Percentiles rank a stretch among this genome's conserved stretches.
These are phyloP conservation scores for Phalaenopsis hybrid DNA, from an alignment of 116 monocot species.

Conservation along the genomic window DNA sequence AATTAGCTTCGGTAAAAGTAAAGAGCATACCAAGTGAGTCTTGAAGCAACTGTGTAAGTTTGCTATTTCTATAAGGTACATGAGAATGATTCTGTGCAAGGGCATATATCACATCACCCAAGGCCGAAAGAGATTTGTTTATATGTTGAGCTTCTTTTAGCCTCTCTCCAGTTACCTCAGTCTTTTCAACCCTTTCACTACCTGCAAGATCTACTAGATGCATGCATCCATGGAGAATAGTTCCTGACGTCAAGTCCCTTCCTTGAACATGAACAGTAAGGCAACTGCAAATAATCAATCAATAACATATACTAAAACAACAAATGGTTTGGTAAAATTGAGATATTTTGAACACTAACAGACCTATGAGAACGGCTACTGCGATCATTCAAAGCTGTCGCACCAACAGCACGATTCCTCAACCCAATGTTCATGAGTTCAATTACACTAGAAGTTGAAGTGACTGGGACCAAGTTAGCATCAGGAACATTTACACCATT, in stretches of 20 bases:
- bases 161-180: slow-evolving; percentile 89
- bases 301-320: neutral
- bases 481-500: slow-evolving; percentile 34
- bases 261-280: slow-evolving; percentile 96
- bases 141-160: slow-evolving; percentile 96
- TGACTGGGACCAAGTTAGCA: slow-evolving; percentile 25
- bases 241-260: slow-evolving; percentile 73
- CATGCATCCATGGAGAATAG: slow-evolving; percentile 80
- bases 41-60: slow-evolving; percentile 93
- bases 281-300: slow-evolving; percentile 52
- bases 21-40: slow-evolving; percentile 79
- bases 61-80: slow-evolving; percentile 97
- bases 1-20: neutral
- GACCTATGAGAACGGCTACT: slow-evolving; percentile 48
- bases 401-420: slow-evolving; percentile 27
- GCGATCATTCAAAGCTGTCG: slow-evolving; percentile 38
- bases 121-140: slow-evolving; percentile 91
- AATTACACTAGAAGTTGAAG: slow-evolving; percentile 30
- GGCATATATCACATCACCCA: slow-evolving; percentile 88
- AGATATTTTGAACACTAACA: neutral
- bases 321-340: neutral
- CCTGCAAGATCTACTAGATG: slow-evolving; percentile 96
- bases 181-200: slow-evolving; percentile 92
- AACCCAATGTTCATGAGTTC: slow-evolving; percentile 34
- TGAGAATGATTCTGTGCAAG: slow-evolving; percentile 82